Percentiles rank a stretch among this genome's conserved stretches.
phyloP scores from a whole-genome alignment of 2,329 filamentous ascomycete species.

The Plectosphaerella plurivora region DNA sequence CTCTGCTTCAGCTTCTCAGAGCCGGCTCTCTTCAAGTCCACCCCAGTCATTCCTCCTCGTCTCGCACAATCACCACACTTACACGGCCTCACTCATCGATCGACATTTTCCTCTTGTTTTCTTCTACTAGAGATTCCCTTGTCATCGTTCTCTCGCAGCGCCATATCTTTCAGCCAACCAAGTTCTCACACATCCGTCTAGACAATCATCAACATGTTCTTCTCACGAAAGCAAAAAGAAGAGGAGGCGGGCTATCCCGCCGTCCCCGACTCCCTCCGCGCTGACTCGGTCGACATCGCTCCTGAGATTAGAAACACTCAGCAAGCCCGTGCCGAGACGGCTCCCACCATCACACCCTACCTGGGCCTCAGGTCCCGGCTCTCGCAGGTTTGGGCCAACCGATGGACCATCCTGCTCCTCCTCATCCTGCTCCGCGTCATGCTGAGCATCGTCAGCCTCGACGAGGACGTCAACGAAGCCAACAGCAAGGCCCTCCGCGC shows the following conservation, averaged over 20 bases:
- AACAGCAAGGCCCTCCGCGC: conserved; percentile 79
- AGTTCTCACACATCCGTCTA: conserved; percentile 13
- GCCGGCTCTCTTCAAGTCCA: background rate
- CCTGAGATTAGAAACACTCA: conserved; percentile 22
- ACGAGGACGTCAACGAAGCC: conserved; percentile 71
- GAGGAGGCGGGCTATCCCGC: conserved; percentile 24
- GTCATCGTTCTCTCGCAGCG: background rate
- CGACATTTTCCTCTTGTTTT: background rate
- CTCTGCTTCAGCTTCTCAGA: background rate
- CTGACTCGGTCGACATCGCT: conserved; percentile 28
- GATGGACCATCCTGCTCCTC: conserved; percentile 87
- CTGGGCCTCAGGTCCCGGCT: conserved; percentile 83
- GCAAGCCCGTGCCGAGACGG: conserved; percentile 45
- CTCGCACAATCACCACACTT: conserved; percentile 4
- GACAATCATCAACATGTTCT: conserved; percentile 29
- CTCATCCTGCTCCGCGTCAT: conserved; percentile 80
- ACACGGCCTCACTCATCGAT: background rate
- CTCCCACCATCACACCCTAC: conserved; percentile 78
- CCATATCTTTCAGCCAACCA: conserved; percentile 2
- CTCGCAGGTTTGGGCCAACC: conserved; percentile 96
- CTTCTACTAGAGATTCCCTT: background rate
- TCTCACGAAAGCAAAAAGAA: conserved; percentile 25
- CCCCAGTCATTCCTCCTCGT: conserved; percentile 2
- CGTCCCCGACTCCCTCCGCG: conserved; percentile 30
- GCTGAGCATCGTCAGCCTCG: conserved; percentile 67